These are phyloP conservation scores for Apiospora aurea DNA, from an alignment of 2,329 filamentous ascomycete genomes.

Conservation along the genomic window DNA sequence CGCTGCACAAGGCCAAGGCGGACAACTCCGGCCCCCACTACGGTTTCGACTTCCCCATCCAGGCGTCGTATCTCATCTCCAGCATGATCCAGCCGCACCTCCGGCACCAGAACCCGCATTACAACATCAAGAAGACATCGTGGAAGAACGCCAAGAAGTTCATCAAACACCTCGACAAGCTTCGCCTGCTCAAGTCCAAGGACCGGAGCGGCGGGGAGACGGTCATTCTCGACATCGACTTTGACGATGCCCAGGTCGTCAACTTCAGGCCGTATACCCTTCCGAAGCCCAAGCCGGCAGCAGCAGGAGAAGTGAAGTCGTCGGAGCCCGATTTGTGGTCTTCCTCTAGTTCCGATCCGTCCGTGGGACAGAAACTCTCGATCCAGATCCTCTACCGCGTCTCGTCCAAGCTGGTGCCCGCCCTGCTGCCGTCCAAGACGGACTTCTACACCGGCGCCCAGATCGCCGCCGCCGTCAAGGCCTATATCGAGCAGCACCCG, in stretches of 20 bases:
- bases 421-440: slow-evolving; percentile 47
- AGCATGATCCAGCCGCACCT: slow-evolving; percentile 72
- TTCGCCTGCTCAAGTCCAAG: slow-evolving; percentile 67
- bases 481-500: slow-evolving; percentile 65
- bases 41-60: slow-evolving; percentile 67
- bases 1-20: slow-evolving; percentile 65
- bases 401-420: slow-evolving; percentile 45
- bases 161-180: slow-evolving; percentile 71
- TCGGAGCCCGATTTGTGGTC: slow-evolving; percentile 12
- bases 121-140: slow-evolving; percentile 74
- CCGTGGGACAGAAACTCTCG: slow-evolving; percentile 30
- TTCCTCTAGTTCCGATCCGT: slow-evolving; percentile 20
- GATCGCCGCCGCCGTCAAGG: slow-evolving; percentile 61
- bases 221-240: slow-evolving; percentile 70
- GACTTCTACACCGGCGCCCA: slow-evolving; percentile 66
- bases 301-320: neutral
- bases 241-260: slow-evolving; percentile 59
- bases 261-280: slow-evolving; percentile 69
- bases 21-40: slow-evolving; percentile 58
- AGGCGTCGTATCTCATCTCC: slow-evolving; percentile 68
- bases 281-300: slow-evolving; percentile 50
- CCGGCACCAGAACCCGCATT: slow-evolving; percentile 63
- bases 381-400: slow-evolving; percentile 35
- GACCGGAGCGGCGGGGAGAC: slow-evolving; percentile 70
- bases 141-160: slow-evolving; percentile 77